These are phyloP conservation scores for Trypanosoma melophagium DNA, from an alignment of 208 protist genomes.

Conservation along the genomic window DNA sequence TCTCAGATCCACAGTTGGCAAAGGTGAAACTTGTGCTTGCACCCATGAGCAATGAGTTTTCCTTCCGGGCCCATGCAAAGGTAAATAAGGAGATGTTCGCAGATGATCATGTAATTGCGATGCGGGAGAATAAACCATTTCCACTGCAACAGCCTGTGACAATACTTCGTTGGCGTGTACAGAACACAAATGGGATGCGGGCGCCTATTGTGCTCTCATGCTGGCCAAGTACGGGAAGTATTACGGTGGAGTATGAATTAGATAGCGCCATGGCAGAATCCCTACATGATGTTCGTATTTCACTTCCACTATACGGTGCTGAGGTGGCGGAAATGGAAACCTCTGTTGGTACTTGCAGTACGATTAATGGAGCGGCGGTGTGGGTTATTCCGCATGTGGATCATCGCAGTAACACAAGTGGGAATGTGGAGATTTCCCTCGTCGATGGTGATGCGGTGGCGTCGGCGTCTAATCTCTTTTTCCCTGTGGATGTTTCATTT, in stretches of 20 bases:
- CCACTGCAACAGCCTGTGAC: constrained; percentile 79
- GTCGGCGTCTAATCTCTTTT: constrained; percentile 53
- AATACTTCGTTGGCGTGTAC: constrained; percentile 71
- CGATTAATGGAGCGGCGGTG: constrained; percentile 29
- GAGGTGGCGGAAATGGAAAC: constrained; percentile 30
- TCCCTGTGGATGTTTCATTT: constrained; percentile 72
- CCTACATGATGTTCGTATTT: constrained; percentile 55
- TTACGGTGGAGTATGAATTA: constrained; percentile 87
- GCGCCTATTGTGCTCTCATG: constrained; percentile 77
- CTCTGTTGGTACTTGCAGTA: constrained; percentile 45
- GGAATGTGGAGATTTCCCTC: constrained; percentile 72
- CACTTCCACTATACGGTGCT: constrained; percentile 63
- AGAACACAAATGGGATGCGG: constrained; percentile 25
- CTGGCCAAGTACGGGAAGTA: constrained; percentile 67
- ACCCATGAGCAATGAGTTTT: constrained; percentile 56
- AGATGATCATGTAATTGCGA: constrained; percentile 68
- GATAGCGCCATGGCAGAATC: constrained; percentile 27
- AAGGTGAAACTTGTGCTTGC: constrained; percentile 57
- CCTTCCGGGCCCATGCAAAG: constrained; percentile 85
- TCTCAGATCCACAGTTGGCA: constrained; percentile 59
- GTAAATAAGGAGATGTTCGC: constrained; percentile 84
- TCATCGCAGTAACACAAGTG: constrained; percentile 40
- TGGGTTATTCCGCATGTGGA: constrained; percentile 73
- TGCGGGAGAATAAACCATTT: constrained; percentile 77
- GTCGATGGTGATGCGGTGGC: constrained; percentile 23